Conservation (phyloP, 345 rosid species). For the Sisymbrium altissimum region DNA sequence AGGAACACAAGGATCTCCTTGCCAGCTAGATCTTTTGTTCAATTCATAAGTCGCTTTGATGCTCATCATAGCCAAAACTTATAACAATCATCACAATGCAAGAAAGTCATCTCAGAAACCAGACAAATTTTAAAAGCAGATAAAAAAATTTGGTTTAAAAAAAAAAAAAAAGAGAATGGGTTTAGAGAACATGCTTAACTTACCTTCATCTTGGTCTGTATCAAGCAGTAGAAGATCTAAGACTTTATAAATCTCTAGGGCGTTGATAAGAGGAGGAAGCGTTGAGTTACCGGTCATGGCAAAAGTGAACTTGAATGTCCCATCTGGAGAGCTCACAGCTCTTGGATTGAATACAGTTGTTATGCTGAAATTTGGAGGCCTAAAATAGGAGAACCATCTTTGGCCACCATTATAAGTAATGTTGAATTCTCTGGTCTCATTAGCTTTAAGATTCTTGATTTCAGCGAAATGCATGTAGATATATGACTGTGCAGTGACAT, state of each 20-base stretch:
- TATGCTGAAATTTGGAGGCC: slow-evolving; percentile 21
- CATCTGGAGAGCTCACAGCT: slow-evolving; percentile 22
- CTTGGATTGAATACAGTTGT: slow-evolving; percentile 18
- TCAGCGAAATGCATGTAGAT: slow-evolving; percentile 51
- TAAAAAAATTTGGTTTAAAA: neutral
- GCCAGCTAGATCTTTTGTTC: slow-evolving; percentile 33
- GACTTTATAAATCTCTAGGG: slow-evolving; percentile 35
- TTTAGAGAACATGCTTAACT: neutral
- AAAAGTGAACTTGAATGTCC: slow-evolving; percentile 14
- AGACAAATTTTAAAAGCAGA: neutral
- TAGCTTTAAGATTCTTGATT: slow-evolving; percentile 17
- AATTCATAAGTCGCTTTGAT: slow-evolving; percentile 40
- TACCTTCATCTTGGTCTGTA: slow-evolving; percentile 38
- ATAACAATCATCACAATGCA: slow-evolving; percentile 4
- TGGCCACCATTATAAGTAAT: slow-evolving; percentile 28
- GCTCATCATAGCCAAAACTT: slow-evolving; percentile 41
- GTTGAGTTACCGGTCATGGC: slow-evolving; percentile 19
- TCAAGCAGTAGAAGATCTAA: slow-evolving; percentile 7
- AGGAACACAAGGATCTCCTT: slow-evolving; percentile 54
- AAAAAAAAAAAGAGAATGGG: no score
- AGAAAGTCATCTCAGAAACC: neutral
- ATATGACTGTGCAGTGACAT: slow-evolving; percentile 15
- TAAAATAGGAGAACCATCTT: slow-evolving; percentile 9
- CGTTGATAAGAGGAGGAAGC: slow-evolving; percentile 42
- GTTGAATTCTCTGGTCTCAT: slow-evolving; percentile 36